Evolutionary conservation across 2,329 filamentous ascomycete genomes (phyloP).

Genomic region (Eutypa lata): DNA sequence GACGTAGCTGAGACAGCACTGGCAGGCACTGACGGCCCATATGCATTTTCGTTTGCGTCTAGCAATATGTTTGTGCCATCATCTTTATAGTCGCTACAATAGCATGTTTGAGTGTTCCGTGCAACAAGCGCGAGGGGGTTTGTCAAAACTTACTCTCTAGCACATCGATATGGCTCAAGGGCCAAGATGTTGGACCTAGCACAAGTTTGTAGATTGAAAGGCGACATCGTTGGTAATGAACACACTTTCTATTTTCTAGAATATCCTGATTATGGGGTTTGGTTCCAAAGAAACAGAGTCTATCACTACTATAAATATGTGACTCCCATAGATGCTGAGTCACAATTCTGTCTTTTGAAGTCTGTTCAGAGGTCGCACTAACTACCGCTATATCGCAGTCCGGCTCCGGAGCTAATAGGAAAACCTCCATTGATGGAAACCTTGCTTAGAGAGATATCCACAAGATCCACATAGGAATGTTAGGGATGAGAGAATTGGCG

Average conservation of each 20-base stretch:
- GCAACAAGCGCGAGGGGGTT: slow-evolving; percentile 1
- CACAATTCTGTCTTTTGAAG: not conserved
- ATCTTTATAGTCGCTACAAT: slow-evolving; percentile 90
- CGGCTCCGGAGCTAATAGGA: not conserved
- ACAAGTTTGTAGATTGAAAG: slow-evolving; percentile 72
- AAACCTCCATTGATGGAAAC: not conserved
- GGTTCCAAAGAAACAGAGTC: too few species aligned
- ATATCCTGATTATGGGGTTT: not conserved
- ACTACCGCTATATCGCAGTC: not conserved
- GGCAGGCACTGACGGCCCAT: slow-evolving; percentile 71
- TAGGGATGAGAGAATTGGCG: too few species aligned
- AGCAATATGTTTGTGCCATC: slow-evolving; percentile 93
- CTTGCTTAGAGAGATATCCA: not conserved
- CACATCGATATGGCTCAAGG: slow-evolving; percentile 76
- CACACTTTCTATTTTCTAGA: not conserved
- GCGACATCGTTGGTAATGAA: slow-evolving; percentile 42
- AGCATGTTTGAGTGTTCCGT: slow-evolving; percentile 22
- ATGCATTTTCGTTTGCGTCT: slow-evolving; percentile 97
- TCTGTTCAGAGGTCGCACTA: not conserved
- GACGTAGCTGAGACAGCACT: slow-evolving; percentile 44
- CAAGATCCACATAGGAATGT: not conserved
- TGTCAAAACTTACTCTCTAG: slow-evolving; percentile 64
- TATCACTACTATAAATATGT: not conserved
- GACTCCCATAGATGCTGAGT: not conserved
- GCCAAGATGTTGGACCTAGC: slow-evolving; percentile 74